A percentile compares a stretch with the other conserved stretches of the same genome.
Conservation (phyloP, 2,329 filamentous ascomycete genomes). For the Akanthomyces muscarius region DNA sequence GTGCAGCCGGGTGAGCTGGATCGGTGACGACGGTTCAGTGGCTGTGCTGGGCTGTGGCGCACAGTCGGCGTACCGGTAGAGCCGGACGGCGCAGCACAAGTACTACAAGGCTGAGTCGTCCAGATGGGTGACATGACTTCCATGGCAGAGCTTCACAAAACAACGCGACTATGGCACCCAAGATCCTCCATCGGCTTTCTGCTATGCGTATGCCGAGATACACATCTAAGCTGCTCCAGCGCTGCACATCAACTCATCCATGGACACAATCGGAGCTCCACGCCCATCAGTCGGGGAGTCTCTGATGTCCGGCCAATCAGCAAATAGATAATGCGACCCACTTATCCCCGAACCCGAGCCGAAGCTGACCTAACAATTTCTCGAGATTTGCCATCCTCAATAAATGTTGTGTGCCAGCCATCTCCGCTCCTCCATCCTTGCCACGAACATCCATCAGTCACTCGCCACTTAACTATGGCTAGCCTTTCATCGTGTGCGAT, state of each 20-base stretch:
- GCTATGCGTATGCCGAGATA: neutral
- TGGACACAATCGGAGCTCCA: neutral
- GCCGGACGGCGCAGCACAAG: neutral
- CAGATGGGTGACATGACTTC: neutral
- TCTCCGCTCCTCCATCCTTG: conserved; percentile 12
- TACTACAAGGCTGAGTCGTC: neutral
- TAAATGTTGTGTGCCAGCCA: conserved; percentile 11
- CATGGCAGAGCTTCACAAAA: neutral
- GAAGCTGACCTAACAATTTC: conserved; percentile 20
- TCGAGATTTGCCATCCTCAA: conserved; percentile 17
- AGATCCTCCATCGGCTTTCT: neutral
- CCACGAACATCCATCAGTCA: conserved; percentile 18
- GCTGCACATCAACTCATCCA: neutral
- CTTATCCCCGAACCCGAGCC: conserved; percentile 20
- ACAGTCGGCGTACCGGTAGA: neutral
- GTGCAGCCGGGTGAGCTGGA: conserved; percentile 4
- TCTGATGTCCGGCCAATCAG: conserved; percentile 10
- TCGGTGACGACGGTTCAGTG: conserved; percentile 20
- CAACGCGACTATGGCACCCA: neutral
- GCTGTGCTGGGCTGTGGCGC: conserved; percentile 19
- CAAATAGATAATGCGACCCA: conserved; percentile 3
- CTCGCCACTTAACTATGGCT: conserved; percentile 47
- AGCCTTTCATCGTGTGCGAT: conserved; percentile 63
- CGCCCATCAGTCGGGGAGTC: neutral
- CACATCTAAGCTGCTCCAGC: neutral